Conservation (phyloP, 371 early-diverging fungal genomes). For the Apophysomyces elegans region DNA sequence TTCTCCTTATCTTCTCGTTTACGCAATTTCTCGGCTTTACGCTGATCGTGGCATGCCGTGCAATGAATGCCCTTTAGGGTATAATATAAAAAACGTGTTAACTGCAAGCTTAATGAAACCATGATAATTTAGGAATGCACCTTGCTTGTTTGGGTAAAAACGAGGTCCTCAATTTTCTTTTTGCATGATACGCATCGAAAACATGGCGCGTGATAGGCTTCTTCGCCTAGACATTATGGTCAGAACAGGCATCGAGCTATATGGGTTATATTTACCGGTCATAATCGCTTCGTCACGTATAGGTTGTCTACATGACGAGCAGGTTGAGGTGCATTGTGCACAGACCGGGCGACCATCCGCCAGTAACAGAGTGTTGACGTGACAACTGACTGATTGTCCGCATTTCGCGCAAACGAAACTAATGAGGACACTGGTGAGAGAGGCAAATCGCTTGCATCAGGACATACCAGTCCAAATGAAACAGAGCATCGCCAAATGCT, state of each 20-base stretch:
- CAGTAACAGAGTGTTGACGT: constrained; percentile 74
- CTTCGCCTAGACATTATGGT: constrained; percentile 57
- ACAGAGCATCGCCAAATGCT: constrained; percentile 80
- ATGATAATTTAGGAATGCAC: constrained; percentile 24
- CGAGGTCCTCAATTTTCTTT: constrained; percentile 74
- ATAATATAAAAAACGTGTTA: not conserved
- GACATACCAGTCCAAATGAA: constrained; percentile 80
- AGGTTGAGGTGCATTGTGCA: constrained; percentile 85
- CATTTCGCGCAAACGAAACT: constrained; percentile 87
- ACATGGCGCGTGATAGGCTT: constrained; percentile 84
- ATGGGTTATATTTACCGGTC: constrained; percentile 57
- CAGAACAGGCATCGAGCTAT: not conserved
- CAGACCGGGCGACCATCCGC: constrained; percentile 85
- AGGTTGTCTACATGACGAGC: constrained; percentile 74
- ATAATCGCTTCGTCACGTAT: constrained; percentile 90
- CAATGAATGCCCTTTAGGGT: constrained; percentile 48
- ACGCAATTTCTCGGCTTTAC: constrained; percentile 37
- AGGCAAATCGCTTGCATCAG: too few relatives aligned
- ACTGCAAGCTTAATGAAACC: constrained; percentile 5
- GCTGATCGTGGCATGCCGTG: constrained; percentile 48
- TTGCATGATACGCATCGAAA: constrained; percentile 80
- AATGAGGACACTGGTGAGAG: not conserved
- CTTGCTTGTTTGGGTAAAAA: constrained; percentile 82
- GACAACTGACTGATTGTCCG: constrained; percentile 69
- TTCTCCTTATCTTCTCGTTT: constrained; percentile 43